Conservation (phyloP, 345 rosid species). For the Raphanus sativus region DNA sequence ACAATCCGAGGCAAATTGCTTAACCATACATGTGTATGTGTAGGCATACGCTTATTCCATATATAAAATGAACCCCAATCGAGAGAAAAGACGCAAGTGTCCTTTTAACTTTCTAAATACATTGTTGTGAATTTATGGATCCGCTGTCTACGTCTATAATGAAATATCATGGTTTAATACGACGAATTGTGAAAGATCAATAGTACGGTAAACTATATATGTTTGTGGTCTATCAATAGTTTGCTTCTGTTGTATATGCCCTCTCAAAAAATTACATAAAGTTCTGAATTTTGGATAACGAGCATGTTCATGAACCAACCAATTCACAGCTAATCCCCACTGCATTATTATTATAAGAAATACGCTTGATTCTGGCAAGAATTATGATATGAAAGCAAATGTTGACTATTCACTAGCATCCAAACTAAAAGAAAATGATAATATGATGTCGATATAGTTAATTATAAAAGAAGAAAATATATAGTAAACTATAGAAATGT, state of each 20-base stretch:
- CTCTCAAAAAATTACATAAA: slow-evolving; percentile 18
- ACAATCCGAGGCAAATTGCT: background rate
- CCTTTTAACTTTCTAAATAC: background rate
- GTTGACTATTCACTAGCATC: slow-evolving; percentile 22
- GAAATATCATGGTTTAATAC: slow-evolving; percentile 21
- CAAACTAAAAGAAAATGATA: slow-evolving; percentile 1
- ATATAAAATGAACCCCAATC: background rate
- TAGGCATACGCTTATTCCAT: too few species aligned
- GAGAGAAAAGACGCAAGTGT: background rate
- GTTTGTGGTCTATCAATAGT: slow-evolving; percentile 33
- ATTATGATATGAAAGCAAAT: slow-evolving; percentile 12
- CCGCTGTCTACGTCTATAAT: background rate
- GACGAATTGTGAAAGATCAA: slow-evolving; percentile 24
- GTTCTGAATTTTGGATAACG: slow-evolving; percentile 22
- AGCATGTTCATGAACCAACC: slow-evolving; percentile 37
- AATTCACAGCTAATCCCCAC: slow-evolving; percentile 36
- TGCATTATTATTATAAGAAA: background rate
- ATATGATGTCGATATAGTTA: background rate
- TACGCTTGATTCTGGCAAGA: background rate
- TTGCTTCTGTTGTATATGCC: slow-evolving; percentile 20
- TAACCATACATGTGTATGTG: background rate
- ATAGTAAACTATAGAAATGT: background rate
- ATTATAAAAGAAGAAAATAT: too few species aligned
- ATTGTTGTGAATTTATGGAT: background rate
- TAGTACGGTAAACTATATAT: slow-evolving; percentile 21